phyloP scores from a whole-genome alignment of 176 grass and related monocot species.

The Guadua angustifolia region DNA sequence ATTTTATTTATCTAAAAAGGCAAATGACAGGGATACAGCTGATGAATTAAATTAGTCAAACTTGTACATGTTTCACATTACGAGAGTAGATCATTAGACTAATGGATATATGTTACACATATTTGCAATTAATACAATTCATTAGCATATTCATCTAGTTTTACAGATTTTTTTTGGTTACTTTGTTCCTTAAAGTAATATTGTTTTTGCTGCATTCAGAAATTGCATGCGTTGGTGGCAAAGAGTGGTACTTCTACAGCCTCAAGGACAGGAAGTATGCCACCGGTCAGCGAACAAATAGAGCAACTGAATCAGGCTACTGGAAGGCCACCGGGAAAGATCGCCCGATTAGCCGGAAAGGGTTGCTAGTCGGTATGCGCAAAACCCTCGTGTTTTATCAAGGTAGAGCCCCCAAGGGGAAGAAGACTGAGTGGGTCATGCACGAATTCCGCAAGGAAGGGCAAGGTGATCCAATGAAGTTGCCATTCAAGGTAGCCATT shows the following conservation, averaged over 20 bases:
- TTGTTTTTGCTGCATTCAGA: conserved; percentile 41
- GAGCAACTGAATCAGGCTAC: conserved; percentile 84
- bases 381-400: conserved; percentile 97
- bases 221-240: conserved; percentile 78
- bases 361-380: conserved; percentile 78
- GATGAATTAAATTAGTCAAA: neutral
- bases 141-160: neutral
- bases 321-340: conserved; percentile 98
- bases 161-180: neutral
- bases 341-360: conserved; percentile 62
- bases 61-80: neutral
- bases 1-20: neutral
- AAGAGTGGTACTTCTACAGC: conserved; percentile 94
- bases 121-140: neutral
- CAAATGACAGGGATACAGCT: neutral
- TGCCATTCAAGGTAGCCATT: conserved; percentile 58
- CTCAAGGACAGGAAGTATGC: conserved; percentile 88
- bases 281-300: conserved; percentile 81
- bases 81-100: neutral
- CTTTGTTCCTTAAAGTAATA: neutral
- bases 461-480: conserved; percentile 50
- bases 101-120: neutral
- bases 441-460: conserved; percentile 86
- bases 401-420: conserved; percentile 90
- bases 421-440: conserved; percentile 98